Conservation (phyloP, 192 early-diverging fungal genomes). For the Phlyctochytrium planicorne region DNA sequence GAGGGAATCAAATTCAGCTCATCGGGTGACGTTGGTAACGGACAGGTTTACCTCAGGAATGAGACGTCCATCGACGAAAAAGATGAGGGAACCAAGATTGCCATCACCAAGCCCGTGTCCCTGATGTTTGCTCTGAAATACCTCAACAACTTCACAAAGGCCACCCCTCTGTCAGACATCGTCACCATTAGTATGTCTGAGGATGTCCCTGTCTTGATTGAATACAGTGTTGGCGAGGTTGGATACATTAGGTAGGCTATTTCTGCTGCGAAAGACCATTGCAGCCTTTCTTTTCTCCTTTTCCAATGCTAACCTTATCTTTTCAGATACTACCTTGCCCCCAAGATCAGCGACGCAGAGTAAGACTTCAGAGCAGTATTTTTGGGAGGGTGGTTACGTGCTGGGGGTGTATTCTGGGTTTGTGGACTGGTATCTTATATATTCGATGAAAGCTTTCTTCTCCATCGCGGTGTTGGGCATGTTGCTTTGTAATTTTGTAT, state of each 20-base stretch:
- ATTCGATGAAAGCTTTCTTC: no score
- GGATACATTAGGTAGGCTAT: slow-evolving; percentile 78
- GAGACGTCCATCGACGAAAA: slow-evolving; percentile 62
- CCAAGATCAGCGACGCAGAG: slow-evolving; percentile 65
- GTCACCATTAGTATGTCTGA: slow-evolving; percentile 82
- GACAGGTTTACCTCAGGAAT: slow-evolving; percentile 75
- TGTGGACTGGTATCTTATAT: no score
- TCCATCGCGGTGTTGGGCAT: no score
- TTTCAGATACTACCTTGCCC: slow-evolving; percentile 77
- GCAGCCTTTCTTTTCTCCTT: slow-evolving; percentile 3
- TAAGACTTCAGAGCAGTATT: not conserved
- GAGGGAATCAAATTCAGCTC: slow-evolving; percentile 89
- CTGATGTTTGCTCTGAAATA: slow-evolving; percentile 94
- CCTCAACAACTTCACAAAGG: slow-evolving; percentile 92
- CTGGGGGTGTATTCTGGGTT: no score
- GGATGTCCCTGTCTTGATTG: slow-evolving; percentile 89
- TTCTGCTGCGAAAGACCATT: not conserved
- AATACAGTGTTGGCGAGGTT: slow-evolving; percentile 86
- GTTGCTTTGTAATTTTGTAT: no score
- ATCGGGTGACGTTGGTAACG: slow-evolving; percentile 84
- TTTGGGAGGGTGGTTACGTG: not conserved
- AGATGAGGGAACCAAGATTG: slow-evolving; percentile 68
- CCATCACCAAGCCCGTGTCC: slow-evolving; percentile 74
- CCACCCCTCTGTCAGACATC: slow-evolving; percentile 72
- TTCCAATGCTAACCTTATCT: not conserved